Evolutionary conservation across 768 basidiomycete species (phyloP), one percentile per base, ranked within the genome.

Genomic region (Tricholoma sp.): DNA sequence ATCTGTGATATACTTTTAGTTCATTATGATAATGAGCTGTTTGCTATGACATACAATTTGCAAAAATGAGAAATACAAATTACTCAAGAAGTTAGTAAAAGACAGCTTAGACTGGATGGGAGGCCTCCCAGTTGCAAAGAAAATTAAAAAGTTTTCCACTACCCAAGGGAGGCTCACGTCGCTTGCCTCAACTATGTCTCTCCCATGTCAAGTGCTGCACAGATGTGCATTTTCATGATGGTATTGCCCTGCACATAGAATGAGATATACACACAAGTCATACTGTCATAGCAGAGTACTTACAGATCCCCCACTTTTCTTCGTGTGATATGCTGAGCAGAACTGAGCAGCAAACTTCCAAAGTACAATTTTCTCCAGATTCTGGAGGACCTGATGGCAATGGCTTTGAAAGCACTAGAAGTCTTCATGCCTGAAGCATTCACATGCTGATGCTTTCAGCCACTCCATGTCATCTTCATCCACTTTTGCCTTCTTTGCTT

Each of bases 111-210:
- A 32, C 44, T 11, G 52, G 57, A 50, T 53, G 52, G 12, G 44
- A 28, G 13, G n/a, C 28, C 13, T 44, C 28, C 52, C 53, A 58
- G 11, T 41, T 32, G 15, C 10, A 45, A 37, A 58, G 53, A 42
- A 54, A 58, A 20, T 55, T 49, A 3, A 55, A 17, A 29, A 55
- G 45, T 31, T 49, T 55, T 18, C 32, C 33, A 24, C 42, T n/a
- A 17, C 54, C 54, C 24, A 34, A 24, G 32, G 54, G 32, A 32
- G 45, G 54, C 31, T 47, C 17, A 15, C 54, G 24, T 34, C 10
- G 45, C 33, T 32, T n/a, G n/a, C 44, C 17, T 28, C 1, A 45
- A n/a, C 44, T 6, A 45, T 45, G 44, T 45, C 6, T 45, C 44
- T 28, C 44, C 44, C n/a, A 45, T 6, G 7, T 45, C n/a, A 9